Evolutionary conservation across 2,329 filamentous ascomycete species (phyloP).

Genomic region (Nemania diffusa): DNA sequence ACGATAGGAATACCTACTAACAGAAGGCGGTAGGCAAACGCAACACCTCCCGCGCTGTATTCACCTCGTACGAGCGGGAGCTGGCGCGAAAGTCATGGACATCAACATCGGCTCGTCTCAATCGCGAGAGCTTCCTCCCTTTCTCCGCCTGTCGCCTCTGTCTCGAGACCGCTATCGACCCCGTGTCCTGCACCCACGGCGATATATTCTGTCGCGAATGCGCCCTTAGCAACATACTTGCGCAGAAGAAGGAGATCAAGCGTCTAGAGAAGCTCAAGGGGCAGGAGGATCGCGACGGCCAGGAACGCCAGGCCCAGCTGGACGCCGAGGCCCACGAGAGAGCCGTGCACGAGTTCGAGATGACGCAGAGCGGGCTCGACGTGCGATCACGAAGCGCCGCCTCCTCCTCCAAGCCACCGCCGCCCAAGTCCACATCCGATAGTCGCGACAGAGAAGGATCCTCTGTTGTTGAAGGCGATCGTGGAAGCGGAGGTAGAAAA

Average conservation of each 20-base stretch:
- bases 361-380: constrained; percentile 77
- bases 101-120: constrained; percentile 82
- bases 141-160: constrained; percentile 92
- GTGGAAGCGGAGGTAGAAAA: constrained; percentile 62
- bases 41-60: constrained; percentile 91
- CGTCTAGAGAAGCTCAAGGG: constrained; percentile 74
- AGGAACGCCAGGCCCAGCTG: constrained; percentile 69
- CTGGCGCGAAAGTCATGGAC: constrained; percentile 86
- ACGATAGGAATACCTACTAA: background rate
- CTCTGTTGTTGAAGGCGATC: constrained; percentile 13
- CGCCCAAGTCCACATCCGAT: constrained; percentile 45
- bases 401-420: constrained; percentile 45
- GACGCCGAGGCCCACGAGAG: constrained; percentile 76
- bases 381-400: constrained; percentile 27
- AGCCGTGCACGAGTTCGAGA: constrained; percentile 84
- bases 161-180: constrained; percentile 80
- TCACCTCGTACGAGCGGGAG: constrained; percentile 89
- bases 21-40: constrained; percentile 70
- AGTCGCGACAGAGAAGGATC: constrained; percentile 36
- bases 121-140: constrained; percentile 89
- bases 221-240: constrained; percentile 87
- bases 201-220: constrained; percentile 97
- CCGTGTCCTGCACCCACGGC: constrained; percentile 84
- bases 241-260: constrained; percentile 92
- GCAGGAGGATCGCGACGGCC: constrained; percentile 71